Evolutionary conservation across 1,284 basidiomycete species (phyloP).

Genomic region (Boletellus deceptivus): DNA sequence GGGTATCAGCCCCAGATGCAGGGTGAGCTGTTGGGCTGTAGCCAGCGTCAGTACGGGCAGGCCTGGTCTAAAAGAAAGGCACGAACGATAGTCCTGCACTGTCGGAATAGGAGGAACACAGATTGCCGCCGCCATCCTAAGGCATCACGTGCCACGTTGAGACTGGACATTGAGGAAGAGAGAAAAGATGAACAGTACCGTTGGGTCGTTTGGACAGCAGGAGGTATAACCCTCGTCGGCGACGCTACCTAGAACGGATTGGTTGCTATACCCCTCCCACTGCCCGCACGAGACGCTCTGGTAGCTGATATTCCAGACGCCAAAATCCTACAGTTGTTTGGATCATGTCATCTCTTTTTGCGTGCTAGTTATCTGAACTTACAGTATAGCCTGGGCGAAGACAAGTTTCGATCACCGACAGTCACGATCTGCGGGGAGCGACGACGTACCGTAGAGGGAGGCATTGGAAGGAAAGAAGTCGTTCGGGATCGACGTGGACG

Average conservation of each 20-base stretch:
- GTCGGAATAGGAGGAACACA: constrained; percentile 73
- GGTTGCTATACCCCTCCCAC: constrained; percentile 61
- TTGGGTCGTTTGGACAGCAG: constrained; percentile 69
- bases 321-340: constrained; percentile 58
- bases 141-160: constrained; percentile 2
- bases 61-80: neutral
- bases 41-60: constrained; percentile 12
- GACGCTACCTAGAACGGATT: constrained; percentile 65
- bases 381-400: constrained; percentile 42
- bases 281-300: constrained; percentile 55
- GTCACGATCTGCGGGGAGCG: neutral
- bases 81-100: constrained; percentile 64
- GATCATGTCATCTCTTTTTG: neutral
- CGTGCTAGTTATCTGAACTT: constrained; percentile 11
- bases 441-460: constrained; percentile 51
- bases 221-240: constrained; percentile 50
- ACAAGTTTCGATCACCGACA: constrained; percentile 2
- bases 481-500: constrained; percentile 64
- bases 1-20: constrained; percentile 18
- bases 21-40: constrained; percentile 27
- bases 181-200: constrained; percentile 39
- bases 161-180: neutral
- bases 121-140: constrained; percentile 53
- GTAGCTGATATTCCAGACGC: constrained; percentile 79
- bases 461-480: constrained; percentile 72